Evolutionary conservation across 2,329 filamentous ascomycete genomes (phyloP), one percentile per base, ranked within the genome.

Genomic region (Incumbomyces delicatus): DNA sequence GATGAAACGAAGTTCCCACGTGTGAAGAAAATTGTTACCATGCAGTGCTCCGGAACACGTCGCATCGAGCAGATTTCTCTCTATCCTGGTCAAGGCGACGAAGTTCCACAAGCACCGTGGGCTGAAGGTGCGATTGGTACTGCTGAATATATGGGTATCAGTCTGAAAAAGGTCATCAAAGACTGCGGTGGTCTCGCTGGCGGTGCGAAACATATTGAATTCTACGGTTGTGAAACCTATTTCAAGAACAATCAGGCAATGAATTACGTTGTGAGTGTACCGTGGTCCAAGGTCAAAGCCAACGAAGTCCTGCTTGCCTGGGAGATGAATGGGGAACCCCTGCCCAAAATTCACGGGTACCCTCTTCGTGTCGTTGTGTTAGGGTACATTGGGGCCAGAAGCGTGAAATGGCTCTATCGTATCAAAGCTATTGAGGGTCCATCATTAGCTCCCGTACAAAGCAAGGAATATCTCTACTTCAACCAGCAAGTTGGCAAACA

Each of bases 181-280:
- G 65, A 77, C 49, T 86, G 82, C 49, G 83, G 81, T 2, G 82
- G 81, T 0, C 63, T 84, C 1, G 59, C 66, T 18, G 63, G 70
- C 1, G 65, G 68, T 1, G 78, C 69, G 0, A 74, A 77, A 48
- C 80, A 87, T 52, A 61, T 86, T 11, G 81, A 86, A 53, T 73
- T 87, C 41, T 79, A 77, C 48, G 83, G 83, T 0, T 81, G 78
- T 1, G 83, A 87, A 48, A 83, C 80, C 0, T 86, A 87, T 57
- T 82, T 86, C 68, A 86, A 86, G 61, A 76, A 79, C 41, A 71
- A 74, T 13, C 65, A 81, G 37, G 70, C 74, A 0, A 76, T 75
- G 65, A 86, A 86, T 61, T 87, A 85, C 55, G 68, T 75, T 16
- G 79, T 85, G 40, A 77, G 72, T 12, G 78, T 85, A 0, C 82